A percentile compares a stretch with the other conserved stretches of the same genome.
Conservation (phyloP, 352 stramenopile species). For the Albugo laibachii region DNA sequence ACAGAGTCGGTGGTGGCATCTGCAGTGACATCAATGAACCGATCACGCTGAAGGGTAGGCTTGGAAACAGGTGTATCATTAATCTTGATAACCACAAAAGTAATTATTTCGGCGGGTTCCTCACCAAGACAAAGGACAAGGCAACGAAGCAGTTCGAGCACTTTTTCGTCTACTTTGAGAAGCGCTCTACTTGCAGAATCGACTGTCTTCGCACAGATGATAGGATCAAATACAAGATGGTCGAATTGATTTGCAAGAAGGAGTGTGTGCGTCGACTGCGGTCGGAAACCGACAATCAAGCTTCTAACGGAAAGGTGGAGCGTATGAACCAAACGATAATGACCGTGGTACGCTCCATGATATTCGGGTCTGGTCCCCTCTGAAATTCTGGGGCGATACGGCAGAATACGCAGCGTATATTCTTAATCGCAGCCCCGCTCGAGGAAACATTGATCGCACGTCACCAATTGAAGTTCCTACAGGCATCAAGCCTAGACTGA, state of each 20-base stretch:
- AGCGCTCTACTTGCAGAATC: background rate
- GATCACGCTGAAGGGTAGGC: background rate
- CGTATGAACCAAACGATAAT: background rate
- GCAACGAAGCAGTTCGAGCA: background rate
- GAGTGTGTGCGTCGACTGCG: background rate
- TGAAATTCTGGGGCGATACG: background rate
- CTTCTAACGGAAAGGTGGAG: background rate
- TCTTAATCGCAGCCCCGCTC: background rate
- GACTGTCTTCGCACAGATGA: background rate
- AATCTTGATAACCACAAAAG: background rate
- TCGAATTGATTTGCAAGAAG: background rate
- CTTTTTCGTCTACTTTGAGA: background rate
- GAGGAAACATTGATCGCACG: constrained; percentile 1
- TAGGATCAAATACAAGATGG: background rate
- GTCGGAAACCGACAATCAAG: background rate
- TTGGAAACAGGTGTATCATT: background rate
- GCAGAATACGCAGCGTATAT: background rate
- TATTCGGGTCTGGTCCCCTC: background rate
- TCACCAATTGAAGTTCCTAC: constrained; percentile 7
- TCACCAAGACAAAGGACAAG: background rate
- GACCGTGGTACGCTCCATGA: background rate
- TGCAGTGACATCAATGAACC: background rate
- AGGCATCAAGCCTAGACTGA: background rate
- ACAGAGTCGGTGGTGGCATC: background rate
- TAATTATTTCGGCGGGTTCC: background rate